Base-by-base conservation (phyloP, 2,329 filamentous ascomycete species). In the Pyrenochaeta sp. region DNA sequence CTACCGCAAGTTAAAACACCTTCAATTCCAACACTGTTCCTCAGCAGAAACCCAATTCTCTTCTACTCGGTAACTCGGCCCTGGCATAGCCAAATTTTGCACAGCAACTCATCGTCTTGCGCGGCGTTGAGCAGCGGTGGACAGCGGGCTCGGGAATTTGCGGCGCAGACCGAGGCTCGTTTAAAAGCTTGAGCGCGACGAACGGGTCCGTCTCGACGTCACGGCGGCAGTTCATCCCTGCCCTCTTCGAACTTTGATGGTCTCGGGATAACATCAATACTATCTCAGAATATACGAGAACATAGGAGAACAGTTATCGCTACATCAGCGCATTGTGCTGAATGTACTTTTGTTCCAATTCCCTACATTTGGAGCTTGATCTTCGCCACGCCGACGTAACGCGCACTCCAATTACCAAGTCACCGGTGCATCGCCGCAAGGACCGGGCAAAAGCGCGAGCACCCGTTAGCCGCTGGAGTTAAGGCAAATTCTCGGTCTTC, bases 391-490 rank as follows among this genome's bases (percentile, higher is more conserved):
- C 17, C 35, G 15, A 15, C 20, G 12, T 17, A 42, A 15, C 23
- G 40, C 21, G 23, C 7, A 12, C 27, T 44, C 7, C 30, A 31
- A 12, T 30, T 15, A 43, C 23, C n/a, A 43, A 54, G 42, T 43
- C 50, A 51, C 45, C 27, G 43, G 20, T n/a, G 21, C 32, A 43
- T 31, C 31, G 23, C 7, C 18, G 30, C 40, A 43, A 30, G 32
- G 41, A 41, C 48, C 43, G 37, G 47, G 17, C 31, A 41, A 40
- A 36, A 45, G 52, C 45, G 49, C 49, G 53, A 48, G 43, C 52
- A 46, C 46, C 50, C 60, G 40, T 50, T 56, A 59, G 51, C 43
- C 14, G 43, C 39, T 42, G 46, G 20, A 49, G 15, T 47, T 46
- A 52, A 31, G 44, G 23, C 51, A 47, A 47, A 51, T n/a, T n/a